A percentile compares a stretch with the other conserved stretches of the same genome.
These are phyloP conservation scores for Priceomyces fermenticarens DNA, from an alignment of 805 yeast species.

Conservation along the genomic window DNA sequence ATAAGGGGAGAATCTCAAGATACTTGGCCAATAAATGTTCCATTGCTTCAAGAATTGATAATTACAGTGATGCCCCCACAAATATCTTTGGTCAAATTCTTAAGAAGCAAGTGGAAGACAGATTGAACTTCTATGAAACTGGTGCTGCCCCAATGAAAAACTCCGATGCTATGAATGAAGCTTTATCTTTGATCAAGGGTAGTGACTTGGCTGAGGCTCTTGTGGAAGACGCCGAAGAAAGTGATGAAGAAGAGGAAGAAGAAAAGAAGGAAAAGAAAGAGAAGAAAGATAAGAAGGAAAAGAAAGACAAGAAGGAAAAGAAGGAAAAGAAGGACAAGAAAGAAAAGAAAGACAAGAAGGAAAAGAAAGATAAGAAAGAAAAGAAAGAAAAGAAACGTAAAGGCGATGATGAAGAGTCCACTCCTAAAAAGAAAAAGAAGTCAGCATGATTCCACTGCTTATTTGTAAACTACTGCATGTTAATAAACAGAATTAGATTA, in stretches of 20 bases:
- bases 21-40: conserved; percentile 98
- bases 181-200: conserved; percentile 62
- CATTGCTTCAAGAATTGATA: conserved; percentile 97
- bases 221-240: conserved; percentile 32
- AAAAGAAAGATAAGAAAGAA: conserved; percentile 32
- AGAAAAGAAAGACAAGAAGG: conserved; percentile 30
- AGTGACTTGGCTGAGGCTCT: conserved; percentile 31
- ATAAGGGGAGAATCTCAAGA: conserved; percentile 98
- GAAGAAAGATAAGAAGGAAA: conserved; percentile 21
- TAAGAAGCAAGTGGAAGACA: conserved; percentile 96
- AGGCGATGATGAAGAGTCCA: conserved; percentile 36
- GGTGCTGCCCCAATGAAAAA: conserved; percentile 97
- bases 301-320: conserved; percentile 23
- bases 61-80: conserved; percentile 92
- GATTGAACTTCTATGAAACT: conserved; percentile 91
- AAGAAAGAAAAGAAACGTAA: conserved; percentile 31
- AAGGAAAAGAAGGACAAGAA: conserved; percentile 24
- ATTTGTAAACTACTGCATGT: conserved; percentile 30
- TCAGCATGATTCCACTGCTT: conserved; percentile 22
- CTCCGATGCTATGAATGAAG: conserved; percentile 89
- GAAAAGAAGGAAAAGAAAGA: conserved; percentile 17
- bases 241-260: conserved; percentile 13
- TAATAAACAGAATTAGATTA: conserved; percentile 7
- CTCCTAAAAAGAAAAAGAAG: conserved; percentile 45
- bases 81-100: conserved; percentile 86